phyloP scores from a whole-genome alignment of 805 yeast species.

The Barnettozyma siamensis region DNA sequence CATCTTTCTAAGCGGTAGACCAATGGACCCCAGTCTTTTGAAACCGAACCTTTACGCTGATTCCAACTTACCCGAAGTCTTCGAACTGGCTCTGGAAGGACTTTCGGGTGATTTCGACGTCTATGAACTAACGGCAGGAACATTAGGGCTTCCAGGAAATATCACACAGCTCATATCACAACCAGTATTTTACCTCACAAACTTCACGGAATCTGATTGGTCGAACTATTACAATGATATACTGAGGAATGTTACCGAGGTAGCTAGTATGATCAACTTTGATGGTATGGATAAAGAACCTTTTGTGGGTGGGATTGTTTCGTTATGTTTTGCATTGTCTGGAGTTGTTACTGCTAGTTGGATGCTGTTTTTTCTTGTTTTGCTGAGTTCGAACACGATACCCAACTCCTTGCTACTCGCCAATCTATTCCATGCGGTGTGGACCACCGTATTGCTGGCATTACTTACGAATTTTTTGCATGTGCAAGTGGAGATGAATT shows the following conservation, averaged over 20 bases:
- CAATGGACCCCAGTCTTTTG: too few relatives aligned
- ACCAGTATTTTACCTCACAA: slow-evolving; percentile 44
- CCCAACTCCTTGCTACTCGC: slow-evolving; percentile 54
- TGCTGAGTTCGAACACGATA: slow-evolving; percentile 49
- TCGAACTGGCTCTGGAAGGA: slow-evolving; percentile 11
- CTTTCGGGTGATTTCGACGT: slow-evolving; percentile 13
- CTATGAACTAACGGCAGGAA: slow-evolving; percentile 22
- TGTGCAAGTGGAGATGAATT: slow-evolving; percentile 45
- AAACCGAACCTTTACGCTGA: background rate
- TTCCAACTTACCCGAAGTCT: background rate
- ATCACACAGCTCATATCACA: slow-evolving; percentile 13
- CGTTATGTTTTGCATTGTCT: slow-evolving; percentile 45
- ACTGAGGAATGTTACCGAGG: slow-evolving; percentile 7
- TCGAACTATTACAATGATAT: slow-evolving; percentile 1
- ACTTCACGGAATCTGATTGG: slow-evolving; percentile 30
- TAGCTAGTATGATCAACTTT: background rate
- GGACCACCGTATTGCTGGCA: slow-evolving; percentile 45
- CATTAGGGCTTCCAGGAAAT: background rate
- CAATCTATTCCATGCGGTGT: slow-evolving; percentile 49
- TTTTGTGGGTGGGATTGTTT: slow-evolving; percentile 34
- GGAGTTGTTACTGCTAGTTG: slow-evolving; percentile 59
- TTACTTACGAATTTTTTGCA: slow-evolving; percentile 41
- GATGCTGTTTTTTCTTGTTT: slow-evolving; percentile 58
- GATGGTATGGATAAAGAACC: slow-evolving; percentile 25
- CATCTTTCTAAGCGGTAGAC: too few relatives aligned